Evolutionary conservation across 2,329 filamentous ascomycete species (phyloP), one percentile per base, ranked within the genome.

Genomic region (Didymella sp.): DNA sequence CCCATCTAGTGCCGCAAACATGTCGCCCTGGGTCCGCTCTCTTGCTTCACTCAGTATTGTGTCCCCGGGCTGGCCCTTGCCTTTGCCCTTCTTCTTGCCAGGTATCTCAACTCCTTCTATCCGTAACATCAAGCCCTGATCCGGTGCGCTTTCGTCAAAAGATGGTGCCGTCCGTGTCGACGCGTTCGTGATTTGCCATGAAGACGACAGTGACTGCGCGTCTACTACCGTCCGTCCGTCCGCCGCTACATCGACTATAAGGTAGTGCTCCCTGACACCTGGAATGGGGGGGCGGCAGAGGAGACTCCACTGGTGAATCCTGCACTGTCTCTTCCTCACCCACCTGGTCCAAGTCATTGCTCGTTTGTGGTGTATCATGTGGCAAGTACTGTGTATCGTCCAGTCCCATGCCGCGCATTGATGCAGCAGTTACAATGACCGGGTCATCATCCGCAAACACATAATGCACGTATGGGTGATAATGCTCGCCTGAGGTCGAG

Each of bases 361-460:
- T 63, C 8, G 58, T 61, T n/a, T 72, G 66, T n/a, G 51, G 55
- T 25, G 58, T 54, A 27, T 61, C 62, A 19, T 70, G 57, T 56
- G 75, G 62, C 60, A 73, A 60, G 68, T 70, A 67, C 56, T 75
- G 80, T 77, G 55, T 78, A 28, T 76, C 74, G 51, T 76, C 72
- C 31, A 79, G 51, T 73, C 85, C 76, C 75, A 87, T 73, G 19
- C 82, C 81, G 30, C 81, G 80, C 57, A 88, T 75, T 5, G 84
- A 83, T 2, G 89, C 87, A 33, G 86, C 83, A 1, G 89, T 89
- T 33, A 96, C 81, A 41, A 90, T 80, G 43, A 93, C 89, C 2
- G 87, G 85, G 71, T 97, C 92, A 76, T 98, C 95, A 76, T 98
- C 93, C 66, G 86, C 86, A 79, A 99, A 98, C 70, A 98, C 85